Evolutionary conservation across 305 asterid genomes (phyloP).

Genomic region (Fraxinus velutina): DNA sequence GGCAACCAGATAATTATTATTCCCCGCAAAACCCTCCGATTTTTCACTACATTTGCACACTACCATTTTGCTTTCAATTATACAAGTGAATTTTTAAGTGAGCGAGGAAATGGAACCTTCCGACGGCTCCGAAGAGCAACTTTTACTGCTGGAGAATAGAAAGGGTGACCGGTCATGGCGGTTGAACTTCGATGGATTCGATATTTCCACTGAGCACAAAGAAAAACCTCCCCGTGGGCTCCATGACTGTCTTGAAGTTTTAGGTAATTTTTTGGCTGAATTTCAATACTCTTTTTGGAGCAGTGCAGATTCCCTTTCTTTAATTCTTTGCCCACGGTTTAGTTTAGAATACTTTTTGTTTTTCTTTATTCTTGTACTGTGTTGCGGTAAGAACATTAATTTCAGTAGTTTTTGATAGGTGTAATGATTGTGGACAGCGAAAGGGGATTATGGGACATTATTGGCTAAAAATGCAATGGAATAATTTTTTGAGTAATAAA

Average conservation of each 20-base stretch:
- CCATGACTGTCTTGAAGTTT: constrained; percentile 46
- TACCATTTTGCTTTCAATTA: neutral
- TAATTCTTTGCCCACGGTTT: neutral
- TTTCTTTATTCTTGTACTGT: neutral
- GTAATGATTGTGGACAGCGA: neutral
- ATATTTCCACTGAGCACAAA: constrained; percentile 37
- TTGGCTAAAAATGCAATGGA: neutral
- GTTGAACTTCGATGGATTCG: constrained; percentile 41
- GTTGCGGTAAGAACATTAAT: neutral
- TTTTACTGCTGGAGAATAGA: constrained; percentile 30
- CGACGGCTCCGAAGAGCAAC: constrained; percentile 37
- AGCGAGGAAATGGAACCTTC: constrained; percentile 31
- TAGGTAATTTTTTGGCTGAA: constrained; percentile 18
- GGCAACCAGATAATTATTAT: neutral
- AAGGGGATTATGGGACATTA: neutral
- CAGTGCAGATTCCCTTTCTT: neutral
- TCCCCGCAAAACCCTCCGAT: neutral
- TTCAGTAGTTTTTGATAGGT: neutral
- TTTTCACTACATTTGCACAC: constrained; percentile 6
- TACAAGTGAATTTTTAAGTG: neutral
- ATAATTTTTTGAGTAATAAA: neutral
- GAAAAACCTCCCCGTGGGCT: constrained; percentile 43
- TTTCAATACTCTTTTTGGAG: neutral
- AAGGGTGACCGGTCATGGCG: constrained; percentile 44
- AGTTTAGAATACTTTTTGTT: neutral